Base-by-base conservation (phyloP, 176 grass and related monocot genomes). In the Miscanthus lutarioriparius region DNA sequence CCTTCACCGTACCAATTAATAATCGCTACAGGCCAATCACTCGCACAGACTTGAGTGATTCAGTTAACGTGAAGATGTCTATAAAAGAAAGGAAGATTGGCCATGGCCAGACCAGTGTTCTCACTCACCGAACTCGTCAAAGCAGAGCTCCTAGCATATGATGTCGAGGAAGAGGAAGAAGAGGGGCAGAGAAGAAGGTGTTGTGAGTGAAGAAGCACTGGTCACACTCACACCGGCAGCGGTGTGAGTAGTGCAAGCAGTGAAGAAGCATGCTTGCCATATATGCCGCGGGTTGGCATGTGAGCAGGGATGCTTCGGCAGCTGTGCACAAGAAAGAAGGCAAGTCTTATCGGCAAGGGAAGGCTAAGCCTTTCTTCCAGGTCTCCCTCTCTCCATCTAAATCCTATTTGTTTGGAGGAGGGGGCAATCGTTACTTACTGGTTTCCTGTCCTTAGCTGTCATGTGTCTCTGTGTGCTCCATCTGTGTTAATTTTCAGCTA, bases 311-410 rank as follows among this genome's bases (percentile, higher is more conserved):
- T 84, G 82, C 48, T 89, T 45, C 48, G 27, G 47, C 47, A 49
- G 47, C 47, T 49, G 27, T 64, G 71, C 63, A 85, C 63, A 80
- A 83, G 77, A 89, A 92, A 84, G 22, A 82, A 90, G 91, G 91
- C 91, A 92, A 92, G 91, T 92, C 91, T 84, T 67, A 89, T 92
- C 67, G 91, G 91, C 91, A 81, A 90, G 87, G 91, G 91, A 90
- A 92, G 91, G 91, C 84, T 76, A 92, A 89, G 87, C 91, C 91
- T 92, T 92, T 92, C 91, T 92, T 92, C 87, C 87, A 86, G 84
- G 84, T 90, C 87, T 87, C 88, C 88, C 88, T 90, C 54, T 86
- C 78, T 90, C 88, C 83, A 89, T 90, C 78, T 86, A 86, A 89
- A 89, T 86, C 38, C 79, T 67, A 37, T 8, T 16, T 82, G 32